These are phyloP conservation scores for Astrothelium macrocarpum DNA, from an alignment of 495 filamentous ascomycete species.

Conservation along the genomic window DNA sequence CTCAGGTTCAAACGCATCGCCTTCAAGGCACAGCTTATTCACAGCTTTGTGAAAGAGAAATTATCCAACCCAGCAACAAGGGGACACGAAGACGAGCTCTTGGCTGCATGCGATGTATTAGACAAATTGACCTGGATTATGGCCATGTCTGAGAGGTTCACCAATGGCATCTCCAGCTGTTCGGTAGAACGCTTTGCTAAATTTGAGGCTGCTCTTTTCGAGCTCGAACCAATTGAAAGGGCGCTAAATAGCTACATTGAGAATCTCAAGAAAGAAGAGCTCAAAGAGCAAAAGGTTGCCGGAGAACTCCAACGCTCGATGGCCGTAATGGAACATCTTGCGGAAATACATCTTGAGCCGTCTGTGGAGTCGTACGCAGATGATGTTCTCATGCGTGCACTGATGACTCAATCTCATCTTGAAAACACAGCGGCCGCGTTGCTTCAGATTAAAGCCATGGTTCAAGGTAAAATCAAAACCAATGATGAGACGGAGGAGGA, in stretches of 20 bases:
- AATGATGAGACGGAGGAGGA: slow-evolving; percentile 39
- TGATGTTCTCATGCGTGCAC: slow-evolving; percentile 60
- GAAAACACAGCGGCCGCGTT: slow-evolving; percentile 67
- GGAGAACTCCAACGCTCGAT: slow-evolving; percentile 72
- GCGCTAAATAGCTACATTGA: slow-evolving; percentile 87
- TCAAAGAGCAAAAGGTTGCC: slow-evolving; percentile 74
- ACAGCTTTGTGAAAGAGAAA: slow-evolving; percentile 68
- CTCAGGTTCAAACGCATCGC: slow-evolving; percentile 78
- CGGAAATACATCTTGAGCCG: slow-evolving; percentile 64
- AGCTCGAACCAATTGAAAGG: slow-evolving; percentile 86
- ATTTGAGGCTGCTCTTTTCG: slow-evolving; percentile 69
- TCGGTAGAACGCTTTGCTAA: slow-evolving; percentile 63
- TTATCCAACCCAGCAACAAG: slow-evolving; percentile 45
- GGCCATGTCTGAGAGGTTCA: slow-evolving; percentile 73
- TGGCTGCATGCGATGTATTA: slow-evolving; percentile 66
- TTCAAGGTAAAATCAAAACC: slow-evolving; percentile 50
- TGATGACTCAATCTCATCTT: slow-evolving; percentile 69
- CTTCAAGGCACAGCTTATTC: slow-evolving; percentile 78
- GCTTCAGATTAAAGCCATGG: slow-evolving; percentile 49
- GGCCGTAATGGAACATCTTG: slow-evolving; percentile 74
- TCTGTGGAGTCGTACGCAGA: slow-evolving; percentile 71
- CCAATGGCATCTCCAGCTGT: slow-evolving; percentile 65
- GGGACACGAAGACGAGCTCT: slow-evolving; percentile 60
- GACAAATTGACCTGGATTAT: slow-evolving; percentile 81
- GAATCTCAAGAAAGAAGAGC: slow-evolving; percentile 65